phyloP scores from a whole-genome alignment of 1,139 yeast species.

The Taiozyma sp. region DNA sequence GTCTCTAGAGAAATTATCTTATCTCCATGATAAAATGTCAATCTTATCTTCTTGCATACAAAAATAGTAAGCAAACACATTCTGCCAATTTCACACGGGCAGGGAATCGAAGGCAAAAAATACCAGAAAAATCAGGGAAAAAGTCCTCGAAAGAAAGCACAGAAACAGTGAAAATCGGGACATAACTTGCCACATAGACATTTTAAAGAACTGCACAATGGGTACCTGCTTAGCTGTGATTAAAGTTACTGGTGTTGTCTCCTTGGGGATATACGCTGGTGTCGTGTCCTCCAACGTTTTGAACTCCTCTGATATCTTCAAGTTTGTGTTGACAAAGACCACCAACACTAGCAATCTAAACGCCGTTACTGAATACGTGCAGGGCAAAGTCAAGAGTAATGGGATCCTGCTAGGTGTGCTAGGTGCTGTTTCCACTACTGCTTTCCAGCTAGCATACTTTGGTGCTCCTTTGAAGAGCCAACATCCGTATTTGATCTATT shows the following conservation, averaged over 20 bases:
- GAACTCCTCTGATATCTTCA: conserved; percentile 24
- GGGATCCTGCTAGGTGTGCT: conserved; percentile 22
- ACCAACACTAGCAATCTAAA: conserved; percentile 1
- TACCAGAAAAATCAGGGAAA: not conserved
- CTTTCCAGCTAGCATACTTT: conserved; percentile 28
- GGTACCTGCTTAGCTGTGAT: conserved; percentile 27
- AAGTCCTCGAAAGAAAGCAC: not conserved
- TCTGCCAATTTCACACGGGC: not conserved
- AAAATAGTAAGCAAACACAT: too few species aligned
- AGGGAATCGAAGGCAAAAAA: not conserved
- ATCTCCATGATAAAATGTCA: not conserved
- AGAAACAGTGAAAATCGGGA: not conserved
- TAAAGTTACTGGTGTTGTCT: conserved; percentile 63
- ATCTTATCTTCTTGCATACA: not conserved
- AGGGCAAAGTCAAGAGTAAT: conserved; percentile 18
- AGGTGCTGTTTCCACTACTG: conserved; percentile 25
- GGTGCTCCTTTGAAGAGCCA: conserved; percentile 26
- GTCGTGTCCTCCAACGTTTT: conserved; percentile 81
- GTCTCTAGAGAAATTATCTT: not conserved
- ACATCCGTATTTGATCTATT: conserved; percentile 32
- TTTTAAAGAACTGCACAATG: conserved; percentile 10
- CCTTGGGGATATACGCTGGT: conserved; percentile 93
- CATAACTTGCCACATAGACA: not conserved
- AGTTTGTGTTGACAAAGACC: conserved; percentile 15
- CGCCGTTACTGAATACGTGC: conserved; percentile 9